Evolutionary conservation across 805 yeast species (phyloP), one percentile per base, ranked within the genome.

Genomic region (Metschnikowia borealis): DNA sequence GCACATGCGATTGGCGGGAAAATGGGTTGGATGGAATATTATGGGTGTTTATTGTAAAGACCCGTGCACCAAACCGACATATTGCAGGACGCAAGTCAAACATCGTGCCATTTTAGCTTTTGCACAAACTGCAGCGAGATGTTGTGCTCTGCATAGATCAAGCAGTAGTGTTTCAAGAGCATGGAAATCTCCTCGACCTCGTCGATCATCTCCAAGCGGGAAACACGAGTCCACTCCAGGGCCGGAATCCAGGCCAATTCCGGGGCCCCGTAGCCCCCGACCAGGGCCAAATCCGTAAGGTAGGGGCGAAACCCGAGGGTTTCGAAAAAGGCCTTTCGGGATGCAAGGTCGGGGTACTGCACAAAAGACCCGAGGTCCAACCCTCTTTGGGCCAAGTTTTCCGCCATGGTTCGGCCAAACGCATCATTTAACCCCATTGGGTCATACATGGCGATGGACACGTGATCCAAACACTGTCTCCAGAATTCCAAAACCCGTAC

Each of bases 161-260:
- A 63, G 41, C 83, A 73, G 58, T 87, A 87, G 63, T 87, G 95
- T 34, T 69, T 67, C 52, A 84, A 76, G 42, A 87, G 69, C 37
- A 87, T 67, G 47, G 71, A 65, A 62, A 87, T 74, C 58, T 87
- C 95, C 64, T 87, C 95, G 4, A 84, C 64, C 63, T 87, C 95
- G 63, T 87, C 95, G 18, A 87, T 71, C 55, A 85, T 67, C 63
- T 87, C 94, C 36, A 87, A 70, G 20, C 67, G 55, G 49, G 74
- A 71, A 1, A 86, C 75, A 31, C 86, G 60, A 7, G 55, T 59
- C 20, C 65, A 58, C 32, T 80, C 86, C 1, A 59, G 62, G 0
- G 36, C 44, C 8, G 54, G 54, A 2, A 82, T 63, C 87, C 88
- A 83, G 29, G 63, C 46, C 18, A 53, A 39, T 3, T 38, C 43